phyloP scores from a whole-genome alignment of 140 eudicot species.

The Cichorium intybus region DNA sequence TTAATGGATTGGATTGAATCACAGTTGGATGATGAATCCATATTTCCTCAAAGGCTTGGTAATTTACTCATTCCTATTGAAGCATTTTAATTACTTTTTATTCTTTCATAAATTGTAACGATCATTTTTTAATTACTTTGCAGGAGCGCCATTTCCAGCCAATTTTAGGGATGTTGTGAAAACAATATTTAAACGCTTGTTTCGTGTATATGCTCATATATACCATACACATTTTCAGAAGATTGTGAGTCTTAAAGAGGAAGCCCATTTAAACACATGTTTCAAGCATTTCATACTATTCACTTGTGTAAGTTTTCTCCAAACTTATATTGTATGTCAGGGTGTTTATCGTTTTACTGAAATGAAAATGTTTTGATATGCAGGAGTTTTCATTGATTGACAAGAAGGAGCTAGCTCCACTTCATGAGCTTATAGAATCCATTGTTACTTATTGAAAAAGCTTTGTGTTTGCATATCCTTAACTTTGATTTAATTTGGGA shows the following conservation, averaged over 20 bases:
- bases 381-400: constrained; percentile 88
- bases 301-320: constrained; percentile 62
- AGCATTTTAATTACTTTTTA: too few relatives aligned
- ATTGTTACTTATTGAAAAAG: constrained; percentile 57
- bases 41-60: constrained; percentile 97
- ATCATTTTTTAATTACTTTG: background rate
- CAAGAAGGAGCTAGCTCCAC: constrained; percentile 95
- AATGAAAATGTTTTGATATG: constrained; percentile 1
- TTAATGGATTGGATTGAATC: constrained; percentile 86
- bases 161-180: constrained; percentile 92
- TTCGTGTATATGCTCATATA: constrained; percentile 94
- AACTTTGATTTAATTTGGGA: constrained; percentile 27
- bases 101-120: background rate
- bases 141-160: constrained; percentile 82
- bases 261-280: constrained; percentile 90
- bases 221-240: constrained; percentile 95
- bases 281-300: constrained; percentile 92
- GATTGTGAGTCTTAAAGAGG: constrained; percentile 90
- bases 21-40: constrained; percentile 86
- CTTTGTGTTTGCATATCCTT: constrained; percentile 13
- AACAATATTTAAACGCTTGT: constrained; percentile 81
- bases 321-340: background rate
- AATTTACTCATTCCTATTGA: background rate
- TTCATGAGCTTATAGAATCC: constrained; percentile 90
- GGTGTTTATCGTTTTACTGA: background rate